Percentiles rank a stretch among this genome's conserved stretches.
These are phyloP conservation scores for Podospora comata DNA, from an alignment of 495 filamentous ascomycete species.

Conservation along the genomic window DNA sequence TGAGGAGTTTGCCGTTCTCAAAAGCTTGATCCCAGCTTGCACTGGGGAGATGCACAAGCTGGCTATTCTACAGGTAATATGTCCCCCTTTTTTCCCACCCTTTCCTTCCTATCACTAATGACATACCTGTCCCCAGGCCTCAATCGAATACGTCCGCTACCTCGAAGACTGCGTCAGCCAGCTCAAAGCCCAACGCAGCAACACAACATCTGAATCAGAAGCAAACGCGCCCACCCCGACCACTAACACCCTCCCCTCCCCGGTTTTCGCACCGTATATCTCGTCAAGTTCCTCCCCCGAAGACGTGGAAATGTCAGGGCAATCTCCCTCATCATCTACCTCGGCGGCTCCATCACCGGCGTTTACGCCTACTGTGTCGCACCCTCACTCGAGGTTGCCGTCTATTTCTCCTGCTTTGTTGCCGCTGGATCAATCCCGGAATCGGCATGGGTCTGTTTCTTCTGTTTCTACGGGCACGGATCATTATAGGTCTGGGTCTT, in stretches of 20 bases:
- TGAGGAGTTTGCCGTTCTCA: constrained; percentile 91
- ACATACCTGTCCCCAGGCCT: constrained; percentile 56
- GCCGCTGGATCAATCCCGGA: constrained; percentile 35
- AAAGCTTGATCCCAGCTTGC: constrained; percentile 94
- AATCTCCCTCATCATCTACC: constrained; percentile 30
- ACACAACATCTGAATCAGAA: constrained; percentile 18
- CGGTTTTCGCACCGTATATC: background rate
- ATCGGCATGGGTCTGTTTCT: constrained; percentile 46
- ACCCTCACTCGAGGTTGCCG: constrained; percentile 33
- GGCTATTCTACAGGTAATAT: constrained; percentile 80
- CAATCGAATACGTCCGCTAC: constrained; percentile 95
- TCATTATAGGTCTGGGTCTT: background rate
- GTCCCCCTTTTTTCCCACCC: constrained; percentile 18
- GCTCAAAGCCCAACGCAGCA: constrained; percentile 60
- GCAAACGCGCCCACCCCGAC: constrained; percentile 19
- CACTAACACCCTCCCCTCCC: background rate
- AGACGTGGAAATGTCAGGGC: constrained; percentile 50
- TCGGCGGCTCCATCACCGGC: constrained; percentile 34
- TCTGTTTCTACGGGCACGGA: constrained; percentile 35
- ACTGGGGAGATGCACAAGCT: constrained; percentile 96
- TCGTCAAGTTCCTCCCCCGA: constrained; percentile 31
- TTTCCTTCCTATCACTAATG: constrained; percentile 7
- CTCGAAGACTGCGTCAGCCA: constrained; percentile 84
- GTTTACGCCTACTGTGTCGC: constrained; percentile 31
- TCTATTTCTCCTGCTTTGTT: constrained; percentile 50